Evolutionary conservation across 1,139 yeast genomes (phyloP), one percentile per base, ranked within the genome.

Genomic region (Torulaspora pretoriensis): DNA sequence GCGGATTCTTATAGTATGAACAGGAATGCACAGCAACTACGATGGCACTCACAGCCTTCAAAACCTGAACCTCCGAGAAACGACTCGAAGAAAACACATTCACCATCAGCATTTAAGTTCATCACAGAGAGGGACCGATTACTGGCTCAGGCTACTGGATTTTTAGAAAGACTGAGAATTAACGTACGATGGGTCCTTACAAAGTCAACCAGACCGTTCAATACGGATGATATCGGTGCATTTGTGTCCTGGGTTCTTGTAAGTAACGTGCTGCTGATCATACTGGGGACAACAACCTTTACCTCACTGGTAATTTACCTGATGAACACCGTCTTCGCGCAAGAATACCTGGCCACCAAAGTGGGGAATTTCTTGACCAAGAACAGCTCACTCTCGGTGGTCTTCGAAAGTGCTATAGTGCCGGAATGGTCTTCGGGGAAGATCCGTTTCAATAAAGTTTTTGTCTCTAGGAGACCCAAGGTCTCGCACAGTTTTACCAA

Each of bases 401-500:
- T 88, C 1, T 92, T 92, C 61, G 98, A 92, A 61, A 83, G 80
- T 60, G 98, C 98, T 2, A 86, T 90, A 48, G 95, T 89, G 3
- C 97, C 97, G 0, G 89, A 89, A 43, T 90, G 97, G 97, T 76
- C 82, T 38, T 89, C 85, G 54, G 95, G 97, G 1, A 83, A 80
- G 53, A 87, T 92, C 45, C 78, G 83, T 34, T 85, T 92, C 64
- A 78, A 81, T 48, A 87, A 89, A 55, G 95, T 95, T 44, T 83
- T 83, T 63, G 92, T 90, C 1, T 85, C 95, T 45, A 74, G 86
- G 56, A 72, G 97, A 46, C 98, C 98, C 0, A 56, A 48, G 38
- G 47, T 37, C 13, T 43, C 57, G 16, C 55, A 52, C 22, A 56
- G 55, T 44, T 80, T 83, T 54, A 72, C 71, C 26, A 84, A 87